These are phyloP conservation scores for Aleurites moluccanus DNA, from an alignment of 441 rosid species.

Conservation along the genomic window DNA sequence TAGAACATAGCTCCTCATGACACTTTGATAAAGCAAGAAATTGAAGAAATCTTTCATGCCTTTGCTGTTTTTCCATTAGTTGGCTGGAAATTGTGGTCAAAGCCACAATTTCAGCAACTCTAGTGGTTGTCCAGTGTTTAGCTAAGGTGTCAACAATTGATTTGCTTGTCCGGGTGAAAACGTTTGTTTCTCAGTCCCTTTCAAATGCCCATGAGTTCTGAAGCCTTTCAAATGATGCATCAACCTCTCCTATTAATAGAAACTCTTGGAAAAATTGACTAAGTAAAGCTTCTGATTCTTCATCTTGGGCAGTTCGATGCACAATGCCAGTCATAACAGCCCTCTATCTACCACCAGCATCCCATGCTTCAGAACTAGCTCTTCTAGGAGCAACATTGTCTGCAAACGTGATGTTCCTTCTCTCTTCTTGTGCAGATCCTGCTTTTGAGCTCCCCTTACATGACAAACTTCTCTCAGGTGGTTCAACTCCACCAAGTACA, in stretches of 20 bases:
- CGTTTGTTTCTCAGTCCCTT: conserved; percentile 83
- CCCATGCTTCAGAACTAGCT: conserved; percentile 61
- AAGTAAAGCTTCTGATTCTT: conserved; percentile 89
- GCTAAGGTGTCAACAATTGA: conserved; percentile 91
- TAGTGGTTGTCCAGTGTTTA: conserved; percentile 98
- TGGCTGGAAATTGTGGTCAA: conserved; percentile 71
- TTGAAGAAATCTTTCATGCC: conserved; percentile 80
- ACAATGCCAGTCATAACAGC: conserved; percentile 51
- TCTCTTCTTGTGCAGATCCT: conserved; percentile 65
- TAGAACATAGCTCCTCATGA: conserved; percentile 87
- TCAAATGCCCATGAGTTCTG: conserved; percentile 81
- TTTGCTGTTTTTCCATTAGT: conserved; percentile 85
- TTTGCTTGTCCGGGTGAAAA: conserved; percentile 81
- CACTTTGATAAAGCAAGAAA: conserved; percentile 97
- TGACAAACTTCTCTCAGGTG: conserved; percentile 92
- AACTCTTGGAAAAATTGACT: conserved; percentile 78
- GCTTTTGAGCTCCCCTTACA: conserved; percentile 90
- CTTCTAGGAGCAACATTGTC: conserved; percentile 59
- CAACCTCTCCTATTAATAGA: conserved; percentile 66
- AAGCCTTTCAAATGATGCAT: conserved; percentile 68
- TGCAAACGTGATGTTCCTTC: conserved; percentile 50
- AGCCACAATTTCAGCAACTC: conserved; percentile 93
- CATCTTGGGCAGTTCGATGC: conserved; percentile 72
- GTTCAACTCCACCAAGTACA: conserved; percentile 87
- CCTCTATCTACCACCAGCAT: conserved; percentile 61